Evolutionary conservation across 768 basidiomycete species (phyloP).

Genomic region (Podaxis carcinomalis): DNA sequence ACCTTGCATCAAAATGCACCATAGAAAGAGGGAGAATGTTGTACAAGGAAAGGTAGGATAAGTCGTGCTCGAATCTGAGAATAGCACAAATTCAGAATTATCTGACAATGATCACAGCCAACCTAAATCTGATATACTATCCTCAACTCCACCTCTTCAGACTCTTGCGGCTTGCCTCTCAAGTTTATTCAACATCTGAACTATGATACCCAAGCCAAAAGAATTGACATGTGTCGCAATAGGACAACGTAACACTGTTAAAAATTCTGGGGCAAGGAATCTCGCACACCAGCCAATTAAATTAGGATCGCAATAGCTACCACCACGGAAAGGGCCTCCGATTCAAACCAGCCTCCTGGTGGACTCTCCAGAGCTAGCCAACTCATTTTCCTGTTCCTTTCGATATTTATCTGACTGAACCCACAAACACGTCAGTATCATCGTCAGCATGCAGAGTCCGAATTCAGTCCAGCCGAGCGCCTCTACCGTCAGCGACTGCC

Average conservation of each 20-base stretch:
- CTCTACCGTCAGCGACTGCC: constrained; percentile 69
- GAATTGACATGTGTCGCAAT: background rate
- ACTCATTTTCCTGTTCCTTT: constrained; percentile 14
- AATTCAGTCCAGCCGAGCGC: constrained; percentile 77
- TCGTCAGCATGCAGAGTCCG: constrained; percentile 51
- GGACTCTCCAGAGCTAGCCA: constrained; percentile 20
- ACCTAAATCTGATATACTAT: background rate
- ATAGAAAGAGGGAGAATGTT: too few species aligned
- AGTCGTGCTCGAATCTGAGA: constrained; percentile 34
- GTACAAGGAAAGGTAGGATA: too few species aligned
- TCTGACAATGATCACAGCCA: background rate
- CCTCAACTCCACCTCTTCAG: background rate
- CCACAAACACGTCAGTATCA: constrained; percentile 50
- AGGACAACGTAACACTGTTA: background rate
- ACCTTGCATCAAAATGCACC: too few species aligned
- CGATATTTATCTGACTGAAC: constrained; percentile 18
- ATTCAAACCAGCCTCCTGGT: constrained; percentile 20
- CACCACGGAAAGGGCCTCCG: background rate
- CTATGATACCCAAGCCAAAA: background rate
- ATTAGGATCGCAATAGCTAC: background rate
- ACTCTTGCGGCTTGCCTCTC: background rate
- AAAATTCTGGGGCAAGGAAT: background rate
- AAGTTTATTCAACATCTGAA: background rate
- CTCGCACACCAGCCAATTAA: background rate
- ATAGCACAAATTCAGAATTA: constrained; percentile 61